These are phyloP conservation scores for Panicum miliaceum DNA, from an alignment of 176 grass and related monocot genomes.

Conservation along the genomic window DNA sequence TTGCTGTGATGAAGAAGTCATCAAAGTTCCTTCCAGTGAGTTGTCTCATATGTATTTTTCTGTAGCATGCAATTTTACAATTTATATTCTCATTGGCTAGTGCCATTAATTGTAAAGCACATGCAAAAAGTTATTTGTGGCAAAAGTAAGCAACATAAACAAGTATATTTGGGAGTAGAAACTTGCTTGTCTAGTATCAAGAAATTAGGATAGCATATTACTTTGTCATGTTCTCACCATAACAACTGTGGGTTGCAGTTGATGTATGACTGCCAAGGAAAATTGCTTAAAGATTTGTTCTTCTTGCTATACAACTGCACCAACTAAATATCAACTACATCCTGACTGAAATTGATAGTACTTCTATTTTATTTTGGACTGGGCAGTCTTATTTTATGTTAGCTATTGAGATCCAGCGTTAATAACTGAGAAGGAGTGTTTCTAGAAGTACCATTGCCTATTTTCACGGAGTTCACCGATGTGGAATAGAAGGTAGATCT, in stretches of 20 bases:
- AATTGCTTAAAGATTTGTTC: neutral
- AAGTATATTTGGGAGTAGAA: neutral
- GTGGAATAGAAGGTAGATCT: neutral
- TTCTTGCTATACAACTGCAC: neutral
- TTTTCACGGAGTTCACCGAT: constrained; percentile 14
- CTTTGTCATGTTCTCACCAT: constrained; percentile 1
- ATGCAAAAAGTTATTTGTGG: neutral
- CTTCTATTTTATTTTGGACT: neutral
- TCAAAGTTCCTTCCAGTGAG: constrained; percentile 89
- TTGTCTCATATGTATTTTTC: constrained; percentile 30
- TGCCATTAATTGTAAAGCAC: neutral
- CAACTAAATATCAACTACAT: constrained; percentile 4
- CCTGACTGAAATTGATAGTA: neutral
- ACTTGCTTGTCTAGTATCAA: neutral
- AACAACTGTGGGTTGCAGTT: neutral
- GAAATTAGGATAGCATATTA: constrained; percentile 7
- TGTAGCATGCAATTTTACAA: constrained; percentile 1
- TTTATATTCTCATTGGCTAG: neutral
- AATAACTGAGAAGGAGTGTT: neutral
- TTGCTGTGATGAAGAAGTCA: constrained; percentile 96
- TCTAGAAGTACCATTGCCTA: neutral
- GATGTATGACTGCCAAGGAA: neutral
- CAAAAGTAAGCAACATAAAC: neutral
- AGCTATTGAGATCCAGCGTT: neutral
- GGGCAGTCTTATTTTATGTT: neutral